phyloP scores from a whole-genome alignment of 1,284 basidiomycete species.

The Trichosporon sp. region DNA sequence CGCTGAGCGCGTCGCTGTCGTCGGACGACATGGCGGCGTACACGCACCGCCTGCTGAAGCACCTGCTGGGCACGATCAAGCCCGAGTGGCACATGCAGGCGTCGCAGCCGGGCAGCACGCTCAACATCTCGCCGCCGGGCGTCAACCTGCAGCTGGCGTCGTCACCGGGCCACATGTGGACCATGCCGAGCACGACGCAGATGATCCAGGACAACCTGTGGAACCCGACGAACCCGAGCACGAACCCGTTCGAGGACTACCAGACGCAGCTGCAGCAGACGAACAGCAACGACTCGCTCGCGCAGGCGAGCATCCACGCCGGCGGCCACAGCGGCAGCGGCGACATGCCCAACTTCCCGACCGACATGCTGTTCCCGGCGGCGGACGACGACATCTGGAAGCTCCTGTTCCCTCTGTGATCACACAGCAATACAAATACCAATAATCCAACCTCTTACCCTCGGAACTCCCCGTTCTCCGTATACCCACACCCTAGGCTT shows the following conservation, averaged over 20 bases:
- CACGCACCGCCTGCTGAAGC: conserved; percentile 29
- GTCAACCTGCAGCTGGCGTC: conserved; percentile 1
- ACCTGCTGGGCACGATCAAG: conserved; percentile 22
- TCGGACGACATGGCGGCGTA: conserved; percentile 33
- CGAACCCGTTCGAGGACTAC: conserved; percentile 11
- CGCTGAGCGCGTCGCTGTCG: conserved; percentile 19
- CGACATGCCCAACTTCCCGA: neutral
- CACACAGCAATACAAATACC: neutral
- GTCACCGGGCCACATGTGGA: conserved; percentile 14
- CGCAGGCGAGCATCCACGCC: neutral
- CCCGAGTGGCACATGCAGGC: conserved; percentile 12
- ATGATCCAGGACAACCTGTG: conserved; percentile 30
- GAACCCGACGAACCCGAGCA: conserved; percentile 11
- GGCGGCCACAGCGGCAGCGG: neutral
- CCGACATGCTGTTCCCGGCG: conserved; percentile 26
- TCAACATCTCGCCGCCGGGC: neutral
- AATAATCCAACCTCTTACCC: neutral
- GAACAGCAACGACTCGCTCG: neutral
- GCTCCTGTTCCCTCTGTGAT: conserved; percentile 23
- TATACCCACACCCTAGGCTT: neutral
- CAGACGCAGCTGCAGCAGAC: neutral
- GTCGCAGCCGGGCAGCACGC: neutral
- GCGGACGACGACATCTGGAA: conserved; percentile 35
- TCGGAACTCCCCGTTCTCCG: neutral
- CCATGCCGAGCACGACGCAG: conserved; percentile 23